Evolutionary conservation across 2,329 filamentous ascomycete genomes (phyloP), one percentile per base, ranked within the genome.

Genomic region (Fusarium miscanthi): DNA sequence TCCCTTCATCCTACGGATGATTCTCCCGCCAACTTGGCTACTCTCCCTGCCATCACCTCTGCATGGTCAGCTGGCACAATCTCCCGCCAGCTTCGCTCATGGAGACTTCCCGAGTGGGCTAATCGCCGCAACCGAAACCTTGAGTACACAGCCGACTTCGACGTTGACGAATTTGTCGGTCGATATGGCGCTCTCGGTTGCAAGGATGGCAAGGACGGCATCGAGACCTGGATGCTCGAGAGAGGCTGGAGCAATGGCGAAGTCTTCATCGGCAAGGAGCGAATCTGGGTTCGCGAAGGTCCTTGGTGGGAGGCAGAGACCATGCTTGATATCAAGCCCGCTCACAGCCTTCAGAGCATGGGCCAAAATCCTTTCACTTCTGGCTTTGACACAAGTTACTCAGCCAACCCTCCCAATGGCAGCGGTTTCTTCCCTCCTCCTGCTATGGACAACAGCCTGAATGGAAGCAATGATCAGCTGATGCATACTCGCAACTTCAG

Each of bases 221-320:
- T 98, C 59, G 94, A 98, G 79, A 97, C 89, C 77, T 99, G 95
- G 94, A 88, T 97, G 64, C 87, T 98, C 54, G 95, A 98, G 82
- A 91, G 96, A 65, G 96, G 96, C 3, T 99, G 96, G 96, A 98
- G 94, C 83, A 99, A 99, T 76, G 96, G 96, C 42, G 96, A 98
- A 82, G 94, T 98, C 4, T 90, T 97, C 9, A 87, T 98, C 37
- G 96, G 96, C 61, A 91, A 91, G 64, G 94, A 98, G 81, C 93
- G 96, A 37, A 91, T 99, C 45, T 99, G 96, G 96, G 95, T 98
- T 85, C 90, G 95, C 54, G 96, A 99, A 82, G 88, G 86, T 63
- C 93, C 95, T 5, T 99, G 96, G 95, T 98, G 95, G 95, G 95
- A 98, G 82, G 95, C 95, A 9, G 96, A 99, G 83, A 93, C 90